These are phyloP conservation scores for Trifolium repens DNA, from an alignment of 306 rosid species.

Conservation along the genomic window DNA sequence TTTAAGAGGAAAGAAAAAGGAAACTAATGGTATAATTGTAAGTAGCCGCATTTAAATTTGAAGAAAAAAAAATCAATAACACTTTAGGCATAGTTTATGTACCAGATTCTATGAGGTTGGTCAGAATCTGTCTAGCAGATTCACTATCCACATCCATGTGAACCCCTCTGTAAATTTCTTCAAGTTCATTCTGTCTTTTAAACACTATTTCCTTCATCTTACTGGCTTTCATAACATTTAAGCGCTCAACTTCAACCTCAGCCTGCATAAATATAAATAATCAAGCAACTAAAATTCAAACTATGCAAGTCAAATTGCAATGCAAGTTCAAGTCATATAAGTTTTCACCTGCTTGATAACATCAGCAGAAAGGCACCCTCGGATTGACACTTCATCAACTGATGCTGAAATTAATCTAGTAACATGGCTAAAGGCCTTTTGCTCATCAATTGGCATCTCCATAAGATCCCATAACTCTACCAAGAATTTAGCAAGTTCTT, in stretches of 20 bases:
- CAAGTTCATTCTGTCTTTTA: slow-evolving; percentile 85
- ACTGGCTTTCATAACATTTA: slow-evolving; percentile 77
- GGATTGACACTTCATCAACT: slow-evolving; percentile 67
- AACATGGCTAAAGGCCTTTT: slow-evolving; percentile 64
- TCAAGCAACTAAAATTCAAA: slow-evolving; percentile 20
- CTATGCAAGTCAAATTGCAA: slow-evolving; percentile 25
- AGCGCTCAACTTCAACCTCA: slow-evolving; percentile 71
- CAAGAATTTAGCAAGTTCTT: slow-evolving; percentile 62
- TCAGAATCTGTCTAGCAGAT: slow-evolving; percentile 68
- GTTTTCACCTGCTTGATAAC: slow-evolving; percentile 72
- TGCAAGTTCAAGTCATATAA: slow-evolving; percentile 25
- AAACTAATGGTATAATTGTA: slow-evolving; percentile 1
- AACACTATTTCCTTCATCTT: slow-evolving; percentile 82
- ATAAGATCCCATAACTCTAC: slow-evolving; percentile 82
- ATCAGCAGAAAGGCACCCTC: slow-evolving; percentile 72
- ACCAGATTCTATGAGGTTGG: slow-evolving; percentile 80
- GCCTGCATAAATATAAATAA: slow-evolving; percentile 49
- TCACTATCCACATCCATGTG: slow-evolving; percentile 82
- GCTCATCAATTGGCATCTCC: slow-evolving; percentile 71
- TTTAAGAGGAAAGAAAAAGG: slow-evolving; percentile 9
- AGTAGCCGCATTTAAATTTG: slow-evolving; percentile 16
- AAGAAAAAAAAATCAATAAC: background rate
- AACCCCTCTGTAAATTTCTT: slow-evolving; percentile 80
- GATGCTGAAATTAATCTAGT: slow-evolving; percentile 64
- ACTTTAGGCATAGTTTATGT: background rate